phyloP scores from a whole-genome alignment of 2,329 filamentous ascomycete genomes.

The Podosphaera leucotricha region DNA sequence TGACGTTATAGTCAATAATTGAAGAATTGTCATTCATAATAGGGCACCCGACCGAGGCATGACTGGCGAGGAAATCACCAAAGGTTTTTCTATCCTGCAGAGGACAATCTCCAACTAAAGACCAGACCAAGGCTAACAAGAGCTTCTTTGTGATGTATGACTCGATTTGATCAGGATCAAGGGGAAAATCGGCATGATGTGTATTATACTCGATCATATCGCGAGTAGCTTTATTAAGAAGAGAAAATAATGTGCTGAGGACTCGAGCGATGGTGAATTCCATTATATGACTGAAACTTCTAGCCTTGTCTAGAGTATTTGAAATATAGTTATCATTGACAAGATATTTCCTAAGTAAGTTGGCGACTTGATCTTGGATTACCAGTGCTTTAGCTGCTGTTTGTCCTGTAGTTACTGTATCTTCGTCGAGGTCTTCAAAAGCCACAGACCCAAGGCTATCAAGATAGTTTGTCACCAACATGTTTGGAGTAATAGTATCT shows the following conservation, averaged over 20 bases:
- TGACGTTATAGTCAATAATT: conserved; percentile 88
- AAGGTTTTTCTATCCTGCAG: conserved; percentile 70
- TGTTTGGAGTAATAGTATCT: conserved; percentile 75
- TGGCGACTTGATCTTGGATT: conserved; percentile 57
- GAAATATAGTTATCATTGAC: conserved; percentile 60
- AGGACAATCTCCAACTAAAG: conserved; percentile 84
- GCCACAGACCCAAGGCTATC: conserved; percentile 57
- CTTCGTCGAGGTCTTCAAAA: conserved; percentile 92
- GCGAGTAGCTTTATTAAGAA: conserved; percentile 81
- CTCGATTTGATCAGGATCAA: conserved; percentile 77
- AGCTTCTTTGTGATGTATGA: conserved; percentile 83
- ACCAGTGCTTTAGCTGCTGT: conserved; percentile 56
- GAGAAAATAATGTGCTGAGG: conserved; percentile 78
- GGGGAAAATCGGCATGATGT: conserved; percentile 79
- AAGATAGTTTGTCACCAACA: conserved; percentile 86
- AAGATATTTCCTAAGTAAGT: conserved; percentile 52
- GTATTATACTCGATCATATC: conserved; percentile 90
- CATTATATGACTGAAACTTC: conserved; percentile 85
- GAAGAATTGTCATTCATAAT: conserved; percentile 55
- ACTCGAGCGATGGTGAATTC: conserved; percentile 83
- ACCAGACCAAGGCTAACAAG: conserved; percentile 80
- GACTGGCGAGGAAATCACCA: conserved; percentile 58
- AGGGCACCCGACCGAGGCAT: conserved; percentile 72
- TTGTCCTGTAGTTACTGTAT: conserved; percentile 53
- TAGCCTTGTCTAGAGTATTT: conserved; percentile 52